Evolutionary conservation across 495 filamentous ascomycete species (phyloP).

Genomic region (Pyrenopolyporus hunteri): DNA sequence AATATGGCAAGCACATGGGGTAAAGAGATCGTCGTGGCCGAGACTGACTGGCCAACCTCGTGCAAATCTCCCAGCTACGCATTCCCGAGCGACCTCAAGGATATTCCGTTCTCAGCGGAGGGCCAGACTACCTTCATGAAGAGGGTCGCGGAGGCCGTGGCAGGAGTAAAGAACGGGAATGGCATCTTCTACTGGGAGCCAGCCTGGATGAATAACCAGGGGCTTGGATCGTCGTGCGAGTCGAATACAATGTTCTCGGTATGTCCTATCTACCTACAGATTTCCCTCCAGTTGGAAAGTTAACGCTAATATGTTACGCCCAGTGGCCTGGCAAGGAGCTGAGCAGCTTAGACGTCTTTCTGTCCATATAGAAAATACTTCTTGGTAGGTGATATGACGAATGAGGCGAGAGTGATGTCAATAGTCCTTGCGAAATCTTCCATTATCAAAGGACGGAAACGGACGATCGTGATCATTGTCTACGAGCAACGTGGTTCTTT

Average conservation of each 20-base stretch:
- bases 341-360: conserved; percentile 38
- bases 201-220: conserved; percentile 69
- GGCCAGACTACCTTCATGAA: conserved; percentile 66
- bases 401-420: background rate
- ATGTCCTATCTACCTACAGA: conserved; percentile 4
- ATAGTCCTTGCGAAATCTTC: background rate
- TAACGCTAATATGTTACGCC: background rate
- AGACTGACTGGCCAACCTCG: conserved; percentile 70
- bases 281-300: too few species aligned
- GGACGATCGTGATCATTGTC: conserved; percentile 10
- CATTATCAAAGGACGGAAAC: conserved; percentile 14
- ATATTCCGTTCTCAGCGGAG: conserved; percentile 63
- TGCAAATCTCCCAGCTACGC: conserved; percentile 60
- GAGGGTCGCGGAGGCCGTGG: conserved; percentile 60
- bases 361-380: conserved; percentile 25
- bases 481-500: conserved; percentile 13
- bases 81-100: conserved; percentile 63
- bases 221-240: conserved; percentile 59
- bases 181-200: conserved; percentile 78
- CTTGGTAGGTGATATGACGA: background rate
- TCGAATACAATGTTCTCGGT: conserved; percentile 56
- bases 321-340: conserved; percentile 39
- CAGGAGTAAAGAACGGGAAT: conserved; percentile 53
- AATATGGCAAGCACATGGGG: conserved; percentile 64
- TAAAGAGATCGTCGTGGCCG: conserved; percentile 67